These are phyloP conservation scores for Sporothrix dimorphospora DNA, from an alignment of 2,329 filamentous ascomycete genomes.

Conservation along the genomic window DNA sequence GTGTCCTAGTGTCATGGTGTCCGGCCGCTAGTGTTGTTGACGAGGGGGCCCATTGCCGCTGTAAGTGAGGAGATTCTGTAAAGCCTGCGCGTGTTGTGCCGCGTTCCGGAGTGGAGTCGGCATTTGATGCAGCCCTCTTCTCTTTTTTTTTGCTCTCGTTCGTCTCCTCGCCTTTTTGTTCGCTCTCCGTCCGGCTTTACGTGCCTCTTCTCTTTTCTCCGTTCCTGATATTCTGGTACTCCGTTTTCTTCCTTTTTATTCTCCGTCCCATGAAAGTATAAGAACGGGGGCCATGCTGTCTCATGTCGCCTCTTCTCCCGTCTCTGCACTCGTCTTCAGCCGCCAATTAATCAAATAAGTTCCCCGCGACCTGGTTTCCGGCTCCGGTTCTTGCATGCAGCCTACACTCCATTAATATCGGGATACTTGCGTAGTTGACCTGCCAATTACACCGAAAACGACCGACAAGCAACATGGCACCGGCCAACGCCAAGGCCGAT, in stretches of 20 bases:
- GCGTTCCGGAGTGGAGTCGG: constrained; percentile 19
- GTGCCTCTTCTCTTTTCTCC: neutral
- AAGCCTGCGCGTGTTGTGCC: too few relatives aligned
- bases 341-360: neutral
- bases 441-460: neutral
- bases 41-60: neutral
- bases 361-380: neutral
- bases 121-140: neutral
- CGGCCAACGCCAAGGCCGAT: constrained; percentile 3
- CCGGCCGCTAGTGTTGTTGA: neutral
- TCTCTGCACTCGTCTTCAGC: neutral
- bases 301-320: neutral
- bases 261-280: constrained; percentile 5
- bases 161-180: neutral
- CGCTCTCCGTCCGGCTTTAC: neutral
- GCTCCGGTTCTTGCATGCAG: neutral
- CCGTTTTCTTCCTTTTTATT: neutral
- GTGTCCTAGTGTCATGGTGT: neutral
- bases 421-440: neutral
- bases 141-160: neutral
- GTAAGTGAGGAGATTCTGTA: neutral
- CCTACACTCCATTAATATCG: neutral
- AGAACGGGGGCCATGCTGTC: neutral
- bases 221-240: neutral
- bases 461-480: neutral